Percentiles rank a stretch among this genome's conserved stretches.
Conservation (phyloP, 225 moss, liverwort and hornwort species). For the Bryoerythrophyllum caledonicum region DNA sequence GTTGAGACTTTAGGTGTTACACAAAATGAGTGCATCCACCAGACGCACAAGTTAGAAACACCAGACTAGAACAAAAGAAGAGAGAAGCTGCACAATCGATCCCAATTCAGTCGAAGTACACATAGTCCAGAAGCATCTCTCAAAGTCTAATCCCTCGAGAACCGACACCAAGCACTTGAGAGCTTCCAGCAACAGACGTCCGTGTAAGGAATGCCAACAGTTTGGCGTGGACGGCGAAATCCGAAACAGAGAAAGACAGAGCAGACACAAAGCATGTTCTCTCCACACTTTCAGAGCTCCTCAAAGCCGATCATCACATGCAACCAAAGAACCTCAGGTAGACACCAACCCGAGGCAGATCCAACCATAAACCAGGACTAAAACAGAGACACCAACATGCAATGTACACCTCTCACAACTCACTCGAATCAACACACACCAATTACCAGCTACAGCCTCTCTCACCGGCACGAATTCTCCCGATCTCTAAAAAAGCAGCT, state of each 20-base stretch:
- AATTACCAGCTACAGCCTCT: neutral
- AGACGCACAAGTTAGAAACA: neutral
- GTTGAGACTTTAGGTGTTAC: neutral
- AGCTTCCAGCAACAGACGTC: neutral
- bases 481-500: neutral
- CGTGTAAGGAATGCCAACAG: neutral
- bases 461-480: neutral
- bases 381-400: neutral
- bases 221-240: neutral
- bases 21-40: neutral
- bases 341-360: neutral
- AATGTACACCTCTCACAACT: neutral
- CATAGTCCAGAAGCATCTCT: neutral
- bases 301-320: neutral
- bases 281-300: neutral
- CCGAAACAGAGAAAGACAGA: neutral
- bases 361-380: neutral
- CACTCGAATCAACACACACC: constrained; percentile 7
- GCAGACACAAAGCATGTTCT: neutral
- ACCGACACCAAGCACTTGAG: neutral
- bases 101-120: neutral
- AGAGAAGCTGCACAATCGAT: neutral
- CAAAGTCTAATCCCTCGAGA: neutral
- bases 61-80: neutral
- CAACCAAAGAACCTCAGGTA: neutral